Evolutionary conservation across 2,329 filamentous ascomycete genomes (phyloP).

Genomic region (Penicillium sp.): DNA sequence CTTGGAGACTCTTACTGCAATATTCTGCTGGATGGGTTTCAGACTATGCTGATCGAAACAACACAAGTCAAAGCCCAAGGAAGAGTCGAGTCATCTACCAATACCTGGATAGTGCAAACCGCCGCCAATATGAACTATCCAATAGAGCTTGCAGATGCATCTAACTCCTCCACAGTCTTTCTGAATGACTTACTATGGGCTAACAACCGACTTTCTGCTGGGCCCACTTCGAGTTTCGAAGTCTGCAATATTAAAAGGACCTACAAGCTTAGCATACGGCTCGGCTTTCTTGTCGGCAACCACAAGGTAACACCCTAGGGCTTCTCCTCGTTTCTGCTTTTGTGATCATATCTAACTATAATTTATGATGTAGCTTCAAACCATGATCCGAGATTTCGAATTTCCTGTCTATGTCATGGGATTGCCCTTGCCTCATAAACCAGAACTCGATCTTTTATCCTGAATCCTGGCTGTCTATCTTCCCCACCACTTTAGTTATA

Average conservation of each 20-base stretch:
- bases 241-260: conserved; percentile 20
- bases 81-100: conserved; percentile 1
- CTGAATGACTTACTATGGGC: conserved; percentile 3
- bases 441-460: no score
- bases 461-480: no score
- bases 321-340: no score
- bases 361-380: no score
- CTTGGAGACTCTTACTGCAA: neutral
- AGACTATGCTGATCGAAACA: conserved; percentile 22
- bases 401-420: no score
- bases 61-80: conserved; percentile 15
- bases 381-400: no score
- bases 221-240: conserved; percentile 16
- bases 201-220: conserved; percentile 7
- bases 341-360: no score
- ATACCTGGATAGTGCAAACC: conserved; percentile 18
- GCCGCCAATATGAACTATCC: conserved; percentile 13
- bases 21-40: conserved; percentile 17
- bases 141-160: neutral
- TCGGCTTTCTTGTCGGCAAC: conserved; percentile 14
- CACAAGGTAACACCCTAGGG: no score
- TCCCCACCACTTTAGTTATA: no score
- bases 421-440: no score
- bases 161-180: neutral
- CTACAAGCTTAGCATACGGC: conserved; percentile 13